These are phyloP conservation scores for Aspergillus puulaauensis DNA, from an alignment of 2,329 filamentous ascomycete genomes.

Conservation along the genomic window DNA sequence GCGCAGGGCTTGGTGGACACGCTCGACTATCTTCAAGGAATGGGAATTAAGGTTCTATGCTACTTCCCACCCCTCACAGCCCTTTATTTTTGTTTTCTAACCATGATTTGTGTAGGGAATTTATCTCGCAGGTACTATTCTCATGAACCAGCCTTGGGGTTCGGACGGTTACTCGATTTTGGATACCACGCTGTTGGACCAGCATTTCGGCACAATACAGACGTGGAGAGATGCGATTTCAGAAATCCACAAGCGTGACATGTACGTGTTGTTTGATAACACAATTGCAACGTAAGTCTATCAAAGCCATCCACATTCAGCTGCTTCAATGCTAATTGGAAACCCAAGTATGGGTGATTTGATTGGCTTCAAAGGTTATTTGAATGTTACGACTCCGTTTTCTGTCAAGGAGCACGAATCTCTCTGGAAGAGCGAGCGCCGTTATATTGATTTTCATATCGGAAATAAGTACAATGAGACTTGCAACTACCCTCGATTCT, in stretches of 20 bases:
- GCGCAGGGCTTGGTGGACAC: conserved; percentile 58
- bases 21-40: conserved; percentile 64
- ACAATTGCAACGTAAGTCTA: conserved; percentile 59
- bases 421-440: conserved; percentile 54
- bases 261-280: conserved; percentile 68
- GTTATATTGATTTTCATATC: conserved; percentile 60
- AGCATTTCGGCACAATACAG: conserved; percentile 60
- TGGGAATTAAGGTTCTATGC: conserved; percentile 57
- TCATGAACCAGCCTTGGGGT: conserved; percentile 66
- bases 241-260: conserved; percentile 61
- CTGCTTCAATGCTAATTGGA: not conserved
- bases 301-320: not conserved
- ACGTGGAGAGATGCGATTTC: conserved; percentile 58
- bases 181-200: conserved; percentile 63
- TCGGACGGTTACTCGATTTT: conserved; percentile 60
- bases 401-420: conserved; percentile 56
- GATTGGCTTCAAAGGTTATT: conserved; percentile 61
- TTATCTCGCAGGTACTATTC: conserved; percentile 63
- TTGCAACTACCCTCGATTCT: conserved; percentile 62
- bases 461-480: conserved; percentile 54
- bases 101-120: conserved; percentile 45
- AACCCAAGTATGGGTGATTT: conserved; percentile 54
- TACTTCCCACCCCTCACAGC: not conserved
- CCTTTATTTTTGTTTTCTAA: conserved; percentile 1
- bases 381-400: conserved; percentile 60